Percentiles rank a stretch among this genome's conserved stretches.
Evolutionary conservation across 2,329 filamentous ascomycete species (phyloP).

Genomic region (Aspergillus pseudoterreus): DNA sequence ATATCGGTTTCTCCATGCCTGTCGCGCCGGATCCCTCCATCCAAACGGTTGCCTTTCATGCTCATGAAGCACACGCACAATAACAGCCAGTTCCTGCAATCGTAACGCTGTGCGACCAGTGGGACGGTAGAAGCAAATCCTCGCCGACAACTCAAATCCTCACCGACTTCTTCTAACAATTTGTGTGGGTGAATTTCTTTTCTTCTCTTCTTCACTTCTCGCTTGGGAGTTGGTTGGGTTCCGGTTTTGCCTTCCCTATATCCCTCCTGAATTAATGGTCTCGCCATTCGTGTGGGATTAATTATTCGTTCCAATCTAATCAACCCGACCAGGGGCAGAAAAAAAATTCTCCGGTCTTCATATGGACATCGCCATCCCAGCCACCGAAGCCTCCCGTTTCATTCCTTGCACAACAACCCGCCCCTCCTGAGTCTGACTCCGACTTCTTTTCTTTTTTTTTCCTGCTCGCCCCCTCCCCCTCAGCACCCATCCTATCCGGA

Average conservation of each 20-base stretch:
- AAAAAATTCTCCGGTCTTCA: constrained; percentile 17
- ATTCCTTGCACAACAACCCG: constrained; percentile 26
- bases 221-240: constrained; percentile 1
- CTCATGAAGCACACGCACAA: neutral
- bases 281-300: no score
- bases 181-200: constrained; percentile 7
- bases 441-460: neutral
- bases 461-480: constrained; percentile 12
- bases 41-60: neutral
- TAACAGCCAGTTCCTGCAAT: neutral
- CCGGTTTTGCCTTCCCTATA: constrained; percentile 1
- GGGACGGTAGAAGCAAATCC: constrained; percentile 8
- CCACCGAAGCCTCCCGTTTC: constrained; percentile 34
- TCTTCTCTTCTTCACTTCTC: constrained; percentile 1
- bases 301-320: no score
- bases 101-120: constrained; percentile 7
- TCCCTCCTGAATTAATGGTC: no score
- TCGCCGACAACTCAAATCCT: constrained; percentile 14
- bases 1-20: neutral
- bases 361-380: constrained; percentile 35
- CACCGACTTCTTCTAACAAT: constrained; percentile 18
- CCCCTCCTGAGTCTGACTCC: neutral
- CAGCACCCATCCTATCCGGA: constrained; percentile 18
- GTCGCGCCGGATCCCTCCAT: neutral
- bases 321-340: no score